Evolutionary conservation across 768 basidiomycete species (phyloP).

Genomic region (Podaxis sp.): DNA sequence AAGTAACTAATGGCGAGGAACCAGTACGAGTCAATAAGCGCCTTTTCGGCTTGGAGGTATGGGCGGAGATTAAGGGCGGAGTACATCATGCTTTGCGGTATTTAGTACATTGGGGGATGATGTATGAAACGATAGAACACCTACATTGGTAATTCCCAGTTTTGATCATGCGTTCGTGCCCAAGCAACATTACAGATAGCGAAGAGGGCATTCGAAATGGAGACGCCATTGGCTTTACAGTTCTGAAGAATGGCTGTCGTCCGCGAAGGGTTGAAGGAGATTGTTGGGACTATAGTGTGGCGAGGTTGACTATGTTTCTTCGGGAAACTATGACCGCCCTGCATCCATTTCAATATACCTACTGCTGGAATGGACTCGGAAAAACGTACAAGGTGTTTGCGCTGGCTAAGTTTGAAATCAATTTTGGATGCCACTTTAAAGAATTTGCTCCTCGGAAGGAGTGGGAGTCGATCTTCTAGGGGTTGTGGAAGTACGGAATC

Average conservation of each 20-base stretch:
- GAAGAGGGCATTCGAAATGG: slow-evolving; percentile 72
- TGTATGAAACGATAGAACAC: slow-evolving; percentile 12
- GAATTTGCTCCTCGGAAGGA: slow-evolving; percentile 29
- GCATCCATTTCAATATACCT: neutral
- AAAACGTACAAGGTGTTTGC: slow-evolving; percentile 47
- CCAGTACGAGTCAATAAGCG: slow-evolving; percentile 65
- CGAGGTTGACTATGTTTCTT: slow-evolving; percentile 37
- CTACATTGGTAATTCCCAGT: slow-evolving; percentile 50
- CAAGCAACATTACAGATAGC: slow-evolving; percentile 74
- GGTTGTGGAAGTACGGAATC: slow-evolving; percentile 25
- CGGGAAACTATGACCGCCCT: slow-evolving; percentile 78
- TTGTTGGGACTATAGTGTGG: slow-evolving; percentile 66
- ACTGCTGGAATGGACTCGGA: neutral
- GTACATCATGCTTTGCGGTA: slow-evolving; percentile 69
- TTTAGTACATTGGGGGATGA: neutral
- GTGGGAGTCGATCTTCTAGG: slow-evolving; percentile 48
- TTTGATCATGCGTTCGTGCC: slow-evolving; percentile 44
- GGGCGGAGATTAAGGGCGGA: slow-evolving; percentile 79
- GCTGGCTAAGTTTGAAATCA: slow-evolving; percentile 53
- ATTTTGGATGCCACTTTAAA: slow-evolving; percentile 43
- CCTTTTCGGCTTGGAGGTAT: slow-evolving; percentile 38
- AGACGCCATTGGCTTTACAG: slow-evolving; percentile 70
- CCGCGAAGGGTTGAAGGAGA: slow-evolving; percentile 47
- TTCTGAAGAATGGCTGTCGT: slow-evolving; percentile 62
- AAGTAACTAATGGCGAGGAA: slow-evolving; percentile 80